Base-by-base conservation (phyloP, 2,329 filamentous ascomycete species). In the Gaeumannomyces sp. region DNA sequence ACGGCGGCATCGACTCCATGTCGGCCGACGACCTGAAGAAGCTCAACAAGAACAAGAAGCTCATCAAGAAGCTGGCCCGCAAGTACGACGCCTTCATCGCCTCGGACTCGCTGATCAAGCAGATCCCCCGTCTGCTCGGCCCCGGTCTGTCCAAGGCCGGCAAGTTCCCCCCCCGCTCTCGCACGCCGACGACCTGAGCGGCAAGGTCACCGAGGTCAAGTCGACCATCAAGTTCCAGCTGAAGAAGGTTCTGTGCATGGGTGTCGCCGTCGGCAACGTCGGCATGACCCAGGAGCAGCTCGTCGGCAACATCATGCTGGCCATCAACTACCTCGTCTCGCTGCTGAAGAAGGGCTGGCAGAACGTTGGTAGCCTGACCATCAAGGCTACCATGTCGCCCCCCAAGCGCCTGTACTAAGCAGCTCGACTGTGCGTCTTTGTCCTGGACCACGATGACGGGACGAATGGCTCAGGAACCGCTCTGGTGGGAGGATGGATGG, bases 31-130 rank as follows among this genome's bases (percentile, higher is more conserved):
- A 99, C 83, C 85, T 99, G 84, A 99, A 99, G 92, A 99, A 99
- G 91, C 92, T 99, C 74, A 99, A 99, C 91, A 99, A 99, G 92
- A 99, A 99, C 92, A 98, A 99, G 92, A 99, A 99, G 91, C 90
- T 98, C 77, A 97, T 99, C 90, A 99, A 99, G 93, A 99, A 99
- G 91, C 91, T 99, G 73, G 95, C 95, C 71, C 93, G 93, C 89
- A 99, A 99, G 88, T 98, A 99, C 89, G 95, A 99, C 83, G 95
- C 95, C 75, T 99, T 99, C 85, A 83, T 99, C 79, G 91, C 95
- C 80, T 98, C 94, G 79, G 95, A 99, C 79, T 85, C 90, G 77
- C 85, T 99, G 78, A 97, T 99, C 90, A 97, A 97, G 90, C 93
- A 97, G 87, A 98, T 99, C 76, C 95, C 95, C 75, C 95, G 95